Base-by-base conservation (phyloP, 805 yeast species). In the Zygosaccharomyces bailii region DNA sequence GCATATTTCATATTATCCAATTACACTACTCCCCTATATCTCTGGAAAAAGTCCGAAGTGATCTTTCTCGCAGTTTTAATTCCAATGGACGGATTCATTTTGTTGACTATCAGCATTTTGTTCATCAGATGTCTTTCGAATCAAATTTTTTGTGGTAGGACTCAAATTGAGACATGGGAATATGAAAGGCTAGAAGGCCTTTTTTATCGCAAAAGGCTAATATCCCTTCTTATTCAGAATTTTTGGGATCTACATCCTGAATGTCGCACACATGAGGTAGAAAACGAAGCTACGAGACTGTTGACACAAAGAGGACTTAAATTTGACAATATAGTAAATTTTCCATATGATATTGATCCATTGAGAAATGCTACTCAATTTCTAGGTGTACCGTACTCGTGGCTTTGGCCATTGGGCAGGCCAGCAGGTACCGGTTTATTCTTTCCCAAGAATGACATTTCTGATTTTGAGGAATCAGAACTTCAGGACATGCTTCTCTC, bases 131-230 rank as follows among this genome's bases (percentile, higher is more conserved):
- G 89, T 43, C 13, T 83, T 1, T 61, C 70, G 31, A 79, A 80
- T 56, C 68, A 79, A 49, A 50, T 75, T 1, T 60, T 76, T 40
- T 65, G 71, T 21, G 96, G 96, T 19, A 82, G 78, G 76, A 82
- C 97, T 1, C 95, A 87, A 60, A 90, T 91, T 42, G 99, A 91
- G 66, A 70, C 75, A 2, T 91, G 99, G 99, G 98, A 91, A 57
- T 63, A 71, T 63, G 98, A 93, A 52, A 74, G 98, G 53, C 71
- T 87, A 1, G 88, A 80, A 42, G 68, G 80, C 2, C 84, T 84
- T 50, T 76, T 80, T 46, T 72, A 76, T 42, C 73, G 76, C 2
- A 79, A 73, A 34, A 66, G 75, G 37, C 67, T 85, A 44, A 23
- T 61, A n/a, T 59, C 60, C 5, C 46, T 51, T 41, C 38, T 83